Evolutionary conservation across 2,329 filamentous ascomycete species (phyloP), one percentile per base, ranked within the genome.

Genomic region (Colletotrichum musae): DNA sequence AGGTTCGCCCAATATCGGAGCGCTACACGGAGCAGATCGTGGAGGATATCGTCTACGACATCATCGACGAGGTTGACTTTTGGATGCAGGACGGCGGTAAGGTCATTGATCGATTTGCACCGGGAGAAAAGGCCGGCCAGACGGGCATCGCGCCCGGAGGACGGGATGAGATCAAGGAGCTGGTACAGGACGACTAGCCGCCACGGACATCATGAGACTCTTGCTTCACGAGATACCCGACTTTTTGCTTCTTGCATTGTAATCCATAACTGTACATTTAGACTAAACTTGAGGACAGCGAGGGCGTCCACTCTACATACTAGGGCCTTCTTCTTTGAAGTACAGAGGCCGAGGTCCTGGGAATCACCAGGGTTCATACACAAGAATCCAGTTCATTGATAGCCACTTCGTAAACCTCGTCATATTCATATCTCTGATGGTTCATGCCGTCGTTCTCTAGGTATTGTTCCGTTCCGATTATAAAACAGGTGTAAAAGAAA

Each of bases 31-130:
- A 99, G 78, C 95, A 98, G 83, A 95, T 99, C 70, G 94, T 92
- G 15, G 96, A 99, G 81, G 96, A 99, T 76, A 86, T 98, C 26
- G 88, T 97, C 36, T 97, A 94, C 78, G 96, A 99, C 79, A 88
- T 99, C 61, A 87, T 98, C 39, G 96, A 99, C 76, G 96, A 99
- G 81, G 93, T 97, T 57, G 94, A 97, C 82, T 96, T 93, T 82
- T 97, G 90, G 91, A 86, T 91, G 79, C 89, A 93, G 77, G 93
- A 94, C 72, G 87, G 87, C 26, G 85, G 84, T 9, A 83, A 82
- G 70, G 82, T 84, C 9, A 82, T 85, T 54, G 85, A 85, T 67
- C 80, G 82, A 52, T 82, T 82, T 10, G 84, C 77, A 13, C 57
- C 60, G 39, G 71, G 70, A 26, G 71, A 70, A 39, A 85, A 85